Base-by-base conservation (phyloP, 441 rosid genomes). In the Viola pubescens region DNA sequence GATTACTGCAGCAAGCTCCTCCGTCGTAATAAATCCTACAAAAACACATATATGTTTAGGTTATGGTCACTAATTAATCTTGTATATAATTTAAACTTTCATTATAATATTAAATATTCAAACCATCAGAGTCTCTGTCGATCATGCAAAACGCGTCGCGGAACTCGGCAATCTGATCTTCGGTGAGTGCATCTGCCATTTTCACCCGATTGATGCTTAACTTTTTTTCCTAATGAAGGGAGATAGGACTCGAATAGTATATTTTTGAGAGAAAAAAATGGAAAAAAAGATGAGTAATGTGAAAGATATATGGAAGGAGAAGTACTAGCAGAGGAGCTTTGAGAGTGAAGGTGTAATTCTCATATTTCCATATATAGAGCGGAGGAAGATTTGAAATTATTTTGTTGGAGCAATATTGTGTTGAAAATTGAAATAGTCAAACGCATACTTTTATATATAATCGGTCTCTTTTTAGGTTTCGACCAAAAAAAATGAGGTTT, bases 41-140 rank as follows among this genome's bases (percentile, higher is more conserved):
- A 6, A 9, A 10, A 8, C 5, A 45, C 9, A 34, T 6, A 52
- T 26, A 10, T 7, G 12, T 48, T 11, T 4, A 47, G 50, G 5
- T 47, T 47, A 7, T 7, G 8, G 19, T 6, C 9, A 16, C 6
- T 19, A 1, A 19, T 26, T 37, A 1, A 4, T 34, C 6, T 1
- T 3, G 7, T n/a, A 50, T 3, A 14, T 6, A 4, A 2, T 51
- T 14, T 6, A 1, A 26, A 16, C 8, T 48, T 26, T 26, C 2
- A 26, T 26, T 26, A 2, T 26, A 26, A 1, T 2, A 26, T 26
- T 26, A 60, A 2, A 5, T 7, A 5, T 11, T 42, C 57, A 16
- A 2, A 82, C 91, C 86, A 12, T 82, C 81, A 0, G 80, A 61
- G 56, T 82, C 81, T 70, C 62, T 75, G 73, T 82, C 86, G 12